Conservation (phyloP, 2,329 filamentous ascomycete genomes). For the Beauveria sp. region DNA sequence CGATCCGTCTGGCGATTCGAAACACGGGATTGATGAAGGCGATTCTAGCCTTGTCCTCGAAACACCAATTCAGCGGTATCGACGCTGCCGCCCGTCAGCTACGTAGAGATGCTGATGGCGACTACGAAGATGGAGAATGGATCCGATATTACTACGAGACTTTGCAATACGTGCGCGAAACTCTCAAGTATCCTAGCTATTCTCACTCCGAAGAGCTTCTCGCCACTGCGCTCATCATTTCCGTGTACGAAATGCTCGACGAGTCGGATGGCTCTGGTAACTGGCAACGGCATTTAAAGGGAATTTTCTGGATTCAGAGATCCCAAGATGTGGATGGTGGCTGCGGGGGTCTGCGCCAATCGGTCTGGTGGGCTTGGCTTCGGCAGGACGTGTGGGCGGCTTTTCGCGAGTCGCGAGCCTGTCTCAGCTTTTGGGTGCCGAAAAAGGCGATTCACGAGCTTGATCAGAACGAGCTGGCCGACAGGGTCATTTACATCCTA, state of each 20-base stretch:
- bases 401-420: constrained; percentile 46
- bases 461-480: constrained; percentile 43
- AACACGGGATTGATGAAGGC: constrained; percentile 50
- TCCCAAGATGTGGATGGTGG: constrained; percentile 52
- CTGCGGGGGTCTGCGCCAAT: constrained; percentile 44
- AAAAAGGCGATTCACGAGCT: constrained; percentile 38
- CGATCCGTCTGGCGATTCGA: constrained; percentile 19
- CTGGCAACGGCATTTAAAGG: constrained; percentile 55
- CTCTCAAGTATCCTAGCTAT: constrained; percentile 46
- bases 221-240: constrained; percentile 49
- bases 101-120: constrained; percentile 17
- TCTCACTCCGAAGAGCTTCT: constrained; percentile 36
- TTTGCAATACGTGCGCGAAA: constrained; percentile 48
- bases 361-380: constrained; percentile 59
- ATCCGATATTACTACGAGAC: constrained; percentile 50
- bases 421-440: constrained; percentile 51
- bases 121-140: constrained; percentile 26
- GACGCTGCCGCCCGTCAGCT: neutral
- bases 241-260: constrained; percentile 57
- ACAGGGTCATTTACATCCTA: constrained; percentile 32
- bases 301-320: constrained; percentile 57
- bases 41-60: constrained; percentile 45
- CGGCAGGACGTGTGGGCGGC: constrained; percentile 57
- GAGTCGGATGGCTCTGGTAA: constrained; percentile 33
- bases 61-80: constrained; percentile 25